Evolutionary conservation across 306 rosid species (phyloP).

Genomic region (Rosa multiflora): DNA sequence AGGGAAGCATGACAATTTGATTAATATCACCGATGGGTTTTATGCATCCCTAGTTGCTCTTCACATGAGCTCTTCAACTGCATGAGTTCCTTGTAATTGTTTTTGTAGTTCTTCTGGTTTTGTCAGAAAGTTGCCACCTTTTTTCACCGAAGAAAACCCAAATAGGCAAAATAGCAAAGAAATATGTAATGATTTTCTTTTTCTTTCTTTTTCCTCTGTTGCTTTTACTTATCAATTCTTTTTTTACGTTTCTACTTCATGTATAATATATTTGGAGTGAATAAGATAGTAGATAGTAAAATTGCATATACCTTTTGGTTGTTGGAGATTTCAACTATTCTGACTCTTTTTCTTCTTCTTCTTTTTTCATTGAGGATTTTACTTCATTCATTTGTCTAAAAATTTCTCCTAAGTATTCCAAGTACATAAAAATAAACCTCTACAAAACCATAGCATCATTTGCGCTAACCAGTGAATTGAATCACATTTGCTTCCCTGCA

Average conservation of each 20-base stretch:
- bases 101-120: background rate
- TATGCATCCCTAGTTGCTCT: slow-evolving; percentile 85
- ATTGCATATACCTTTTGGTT: no score
- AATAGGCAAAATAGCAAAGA: background rate
- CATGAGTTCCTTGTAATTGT: slow-evolving; percentile 14
- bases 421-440: no score
- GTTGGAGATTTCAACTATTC: no score
- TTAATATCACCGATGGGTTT: slow-evolving; percentile 56
- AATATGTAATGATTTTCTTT: background rate
- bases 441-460: no score
- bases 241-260: background rate
- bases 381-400: no score
- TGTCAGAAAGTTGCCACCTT: background rate
- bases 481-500: no score
- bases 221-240: background rate
- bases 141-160: background rate
- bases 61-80: slow-evolving; percentile 55
- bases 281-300: no score
- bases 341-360: no score
- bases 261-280: no score
- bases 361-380: no score
- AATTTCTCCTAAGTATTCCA: no score
- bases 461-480: no score
- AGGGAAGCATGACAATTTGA: slow-evolving; percentile 68
- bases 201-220: background rate